phyloP scores from a whole-genome alignment of 371 early-diverging fungal genomes.

The Syncephalastrum monosporum region DNA sequence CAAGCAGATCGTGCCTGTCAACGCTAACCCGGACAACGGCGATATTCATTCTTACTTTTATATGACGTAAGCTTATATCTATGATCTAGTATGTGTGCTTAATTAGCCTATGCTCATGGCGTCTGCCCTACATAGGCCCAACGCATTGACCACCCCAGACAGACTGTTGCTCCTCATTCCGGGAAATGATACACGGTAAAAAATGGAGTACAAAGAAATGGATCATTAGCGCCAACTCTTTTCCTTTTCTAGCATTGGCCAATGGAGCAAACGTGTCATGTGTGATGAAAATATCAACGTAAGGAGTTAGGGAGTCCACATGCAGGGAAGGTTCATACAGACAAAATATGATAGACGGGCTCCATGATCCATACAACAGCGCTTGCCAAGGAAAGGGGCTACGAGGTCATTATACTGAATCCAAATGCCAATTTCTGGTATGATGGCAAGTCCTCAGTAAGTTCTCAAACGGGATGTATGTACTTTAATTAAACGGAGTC shows the following conservation, averaged over 20 bases:
- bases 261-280: conserved; percentile 46
- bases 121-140: conserved; percentile 25
- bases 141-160: conserved; percentile 44
- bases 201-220: not conserved
- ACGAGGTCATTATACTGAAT: conserved; percentile 45
- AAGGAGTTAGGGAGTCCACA: conserved; percentile 2
- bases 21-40: conserved; percentile 27
- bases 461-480: not conserved
- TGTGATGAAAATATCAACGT: conserved; percentile 45
- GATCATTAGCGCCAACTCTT: not conserved
- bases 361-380: conserved; percentile 36
- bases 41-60: conserved; percentile 38
- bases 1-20: conserved; percentile 31
- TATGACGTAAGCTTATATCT: conserved; percentile 32
- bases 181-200: conserved; percentile 41
- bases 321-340: no score
- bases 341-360: conserved; percentile 21
- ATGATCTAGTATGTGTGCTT: no score
- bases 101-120: not conserved
- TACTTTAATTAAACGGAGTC: not conserved
- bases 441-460: conserved; percentile 32
- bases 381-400: conserved; percentile 31
- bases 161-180: conserved; percentile 42
- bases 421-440: conserved; percentile 47
- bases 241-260: conserved; percentile 30